These are phyloP conservation scores for Agrocybe chaxingu DNA, from an alignment of 768 basidiomycete genomes.

Conservation along the genomic window DNA sequence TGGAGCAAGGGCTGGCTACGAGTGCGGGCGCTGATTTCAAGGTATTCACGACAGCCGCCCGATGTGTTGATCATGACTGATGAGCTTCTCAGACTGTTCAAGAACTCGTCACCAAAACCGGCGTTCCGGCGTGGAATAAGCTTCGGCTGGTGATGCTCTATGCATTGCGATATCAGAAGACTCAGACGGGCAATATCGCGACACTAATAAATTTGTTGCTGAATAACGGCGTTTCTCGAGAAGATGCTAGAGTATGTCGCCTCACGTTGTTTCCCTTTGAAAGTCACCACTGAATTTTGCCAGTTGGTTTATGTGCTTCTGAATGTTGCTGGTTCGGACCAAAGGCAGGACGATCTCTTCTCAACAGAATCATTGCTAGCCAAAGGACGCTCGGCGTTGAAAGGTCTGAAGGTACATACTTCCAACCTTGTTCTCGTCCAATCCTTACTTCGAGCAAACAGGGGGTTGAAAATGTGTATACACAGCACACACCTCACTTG, in stretches of 20 bases:
- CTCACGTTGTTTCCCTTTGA: constrained; percentile 4
- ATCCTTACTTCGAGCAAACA: constrained; percentile 22
- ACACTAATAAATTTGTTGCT: constrained; percentile 72
- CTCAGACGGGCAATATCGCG: constrained; percentile 77
- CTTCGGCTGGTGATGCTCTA: constrained; percentile 88
- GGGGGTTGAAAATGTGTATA: constrained; percentile 99
- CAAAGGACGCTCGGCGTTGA: constrained; percentile 90
- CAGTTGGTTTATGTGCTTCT: constrained; percentile 92
- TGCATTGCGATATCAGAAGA: constrained; percentile 93
- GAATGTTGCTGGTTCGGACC: constrained; percentile 92
- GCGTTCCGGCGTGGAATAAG: constrained; percentile 76
- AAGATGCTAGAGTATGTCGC: constrained; percentile 65
- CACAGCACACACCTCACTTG: constrained; percentile 92
- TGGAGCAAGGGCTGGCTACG: constrained; percentile 94
- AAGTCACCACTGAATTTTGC: constrained; percentile 12
- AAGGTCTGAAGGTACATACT: constrained; percentile 80
- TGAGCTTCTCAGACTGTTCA: constrained; percentile 66
- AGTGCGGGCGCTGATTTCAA: constrained; percentile 87
- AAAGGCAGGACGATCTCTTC: constrained; percentile 96
- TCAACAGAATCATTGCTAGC: constrained; percentile 93
- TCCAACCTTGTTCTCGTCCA: not conserved
- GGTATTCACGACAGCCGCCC: constrained; percentile 35
- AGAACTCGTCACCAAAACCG: constrained; percentile 63
- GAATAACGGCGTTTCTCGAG: constrained; percentile 70
- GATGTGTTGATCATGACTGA: not conserved